Evolutionary conservation across 2,329 filamentous ascomycete genomes (phyloP), one percentile per base, ranked within the genome.

Genomic region (Orbilia quercus): DNA sequence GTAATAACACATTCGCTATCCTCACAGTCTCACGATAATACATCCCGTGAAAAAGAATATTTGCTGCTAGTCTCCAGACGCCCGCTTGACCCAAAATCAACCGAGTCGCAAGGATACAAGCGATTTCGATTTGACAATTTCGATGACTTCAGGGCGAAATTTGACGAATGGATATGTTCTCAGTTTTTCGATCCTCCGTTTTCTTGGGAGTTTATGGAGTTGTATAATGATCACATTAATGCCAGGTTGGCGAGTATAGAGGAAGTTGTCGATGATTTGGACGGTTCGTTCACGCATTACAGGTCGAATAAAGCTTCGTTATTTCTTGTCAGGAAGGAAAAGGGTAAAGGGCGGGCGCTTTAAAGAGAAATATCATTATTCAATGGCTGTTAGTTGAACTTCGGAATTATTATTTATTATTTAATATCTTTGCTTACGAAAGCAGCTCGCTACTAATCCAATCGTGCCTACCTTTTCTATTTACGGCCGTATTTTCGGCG

Each of bases 281-380:
- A 59, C 1, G 58, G 51, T 18, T 72, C 67, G 1, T 72, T 72
- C 25, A 53, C 28, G 1, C 59, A 64, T 51, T 72, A 72, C 14
- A 31, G 67, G 16, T 72, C 67, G 11, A 47, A 22, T 11, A 59
- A 54, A 7, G 67, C 59, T 2, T 58, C 67, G n/a, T 50, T 72
- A 20, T 72, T 55, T 54, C 59, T 72, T 53, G 58, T 59, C 1
- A 53, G 34, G 44, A 64, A 71, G 12, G 36, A 64, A 25, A 63
- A 67, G 22, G 53, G 53, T 7, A 59, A 67, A 36, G 16, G 31
- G 6, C 34, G 48, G 22, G 47, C 38, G 16, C n/a, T 23, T 23
- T 64, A 36, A n/a, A 22, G 9, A 7, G 18, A 23, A n/a, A 31
- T 31, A 31, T 31, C 28, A 31, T 31, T 31, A 31, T 4, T 31